Base-by-base conservation (phyloP, 768 basidiomycete species). In the Agrocybe praecox region DNA sequence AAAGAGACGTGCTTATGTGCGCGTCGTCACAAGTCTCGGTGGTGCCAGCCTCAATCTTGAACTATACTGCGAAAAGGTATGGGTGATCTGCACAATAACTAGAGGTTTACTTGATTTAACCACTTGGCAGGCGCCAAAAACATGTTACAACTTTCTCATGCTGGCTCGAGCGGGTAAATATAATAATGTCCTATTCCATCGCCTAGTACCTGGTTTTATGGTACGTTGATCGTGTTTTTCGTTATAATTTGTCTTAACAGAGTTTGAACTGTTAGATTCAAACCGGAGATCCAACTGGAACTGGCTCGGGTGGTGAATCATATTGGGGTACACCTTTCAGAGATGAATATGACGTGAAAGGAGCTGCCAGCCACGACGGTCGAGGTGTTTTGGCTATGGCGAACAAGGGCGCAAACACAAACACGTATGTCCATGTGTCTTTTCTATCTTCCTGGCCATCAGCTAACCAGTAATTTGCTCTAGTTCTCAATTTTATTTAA, bases 141-240 rank as follows among this genome's bases (percentile, higher is more conserved):
- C 97, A 1, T 98, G 96, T 64, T 99, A 99, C 72, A 99, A 99
- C 70, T 99, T 98, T 72, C 74, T 99, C 24, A 92, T 92, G 88
- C 83, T 99, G 8, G 96, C 97, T 0, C 84, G 87, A 58, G 80
- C 87, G 21, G 94, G 95, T 9, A 95, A 96, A 66, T 99, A 98
- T 66, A 87, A 98, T 61, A 77, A 93, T 62, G 88, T 87, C 56
- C 72, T 94, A 21, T 99, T 98, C 71, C 96, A 99, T 69, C 85
- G 96, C 18, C 76, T 96, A 23, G 92, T 98, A 12, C 96, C 95
- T 5, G 94, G 90, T 0, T 97, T 97, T 68, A 98, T 98, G 96
- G 94, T 94, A 58, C 50, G 78, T 49, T 5, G 5, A 6, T 21
- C 4, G 19, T 17, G 19, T 40, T n/a, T 33, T 50, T 7, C 9